Base-by-base conservation (phyloP, 2,329 filamentous ascomycete species). In the Alternaria viburni region DNA sequence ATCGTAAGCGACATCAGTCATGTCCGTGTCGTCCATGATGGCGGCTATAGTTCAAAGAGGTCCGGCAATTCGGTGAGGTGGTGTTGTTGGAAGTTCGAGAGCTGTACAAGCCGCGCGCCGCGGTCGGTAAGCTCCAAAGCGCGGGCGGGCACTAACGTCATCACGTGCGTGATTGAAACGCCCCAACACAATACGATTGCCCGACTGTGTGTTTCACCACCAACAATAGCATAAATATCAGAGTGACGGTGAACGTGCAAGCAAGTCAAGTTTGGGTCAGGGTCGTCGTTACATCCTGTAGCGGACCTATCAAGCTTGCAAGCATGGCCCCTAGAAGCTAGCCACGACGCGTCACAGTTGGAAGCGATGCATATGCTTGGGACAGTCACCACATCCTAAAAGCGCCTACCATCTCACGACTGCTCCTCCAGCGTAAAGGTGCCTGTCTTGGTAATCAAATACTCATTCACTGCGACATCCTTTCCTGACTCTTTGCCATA, bases 401-500 rank as follows among this genome's bases (percentile, higher is more conserved):
- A 28, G 30, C 30, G 51, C 23, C 25, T 9, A 25, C 17, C 17
- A n/a, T 5, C 15, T 61, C 23, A 73, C 12, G 67, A 65, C 54
- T 75, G 67, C 23, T 71, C 74, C 54, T 87, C 85, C 52, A 90
- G 72, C 0, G 88, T 89, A 67, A 90, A 79, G 0, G 88, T 90
- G 9, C 88, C 88, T 0, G 88, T 90, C 81, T 90, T 90, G 12
- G 86, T 88, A 47, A 90, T 85, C 69, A 88, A 63, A 69, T 89
- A 90, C 74, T 90, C 88, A 47, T 85, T 82, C 19, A 90, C 84
- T 4, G 88, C 88, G 52, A 90, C 88, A 66, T 90, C 87, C 77
- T 89, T 90, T 15, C 89, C 89, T 30, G 84, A 86, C 74, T 90
- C 89, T 76, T 91, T 90, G 21, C 89, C 89, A 73, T 90, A 90